Evolutionary conservation across 768 basidiomycete species (phyloP), one percentile per base, ranked within the genome.

Genomic region (Terana coerulea): DNA sequence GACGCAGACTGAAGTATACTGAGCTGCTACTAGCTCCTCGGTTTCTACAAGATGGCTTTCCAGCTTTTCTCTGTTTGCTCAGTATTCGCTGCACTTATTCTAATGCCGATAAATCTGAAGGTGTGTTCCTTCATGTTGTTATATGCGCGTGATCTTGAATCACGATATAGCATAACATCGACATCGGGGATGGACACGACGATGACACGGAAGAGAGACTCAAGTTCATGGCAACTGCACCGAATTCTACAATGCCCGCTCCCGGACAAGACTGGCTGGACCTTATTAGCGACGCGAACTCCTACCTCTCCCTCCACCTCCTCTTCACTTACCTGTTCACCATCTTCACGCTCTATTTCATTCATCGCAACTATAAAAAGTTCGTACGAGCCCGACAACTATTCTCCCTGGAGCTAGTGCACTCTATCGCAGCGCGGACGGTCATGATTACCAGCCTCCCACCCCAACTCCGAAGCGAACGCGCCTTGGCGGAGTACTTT

Each of bases 241-340:
- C 52, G 51, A 37, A 47, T 24, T 46, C 29, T 17, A 46, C 45
- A 30, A 29, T 19, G 21, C 46, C 42, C 5, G 15, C 58, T 36
- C 53, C 60, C 15, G 51, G 43, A 3, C 62, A 66, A 56, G 75
- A 89, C 65, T 92, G 91, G 91, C 75, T 90, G 39, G 95, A 95
- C 68, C 78, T 97, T 39, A 85, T 95, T 63, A 88, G 81, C 59
- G 91, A 95, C 64, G 88, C 93, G 14, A 89, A 91, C 67, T 86
- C 91, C 0, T 94, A 91, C 61, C 84, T 93, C 47, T 84, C 89
- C 1, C 75, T 92, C 11, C 93, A 98, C 65, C 82, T 98, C 49
- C 64, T 92, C 49, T 97, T 98, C 77, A 94, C 95, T 1, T 97
- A 95, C 67, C 72, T 95, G 43, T 97, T 98, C 77, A 94, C 94